phyloP scores from a whole-genome alignment of 495 filamentous ascomycete species.

The Penicillium nucicola region DNA sequence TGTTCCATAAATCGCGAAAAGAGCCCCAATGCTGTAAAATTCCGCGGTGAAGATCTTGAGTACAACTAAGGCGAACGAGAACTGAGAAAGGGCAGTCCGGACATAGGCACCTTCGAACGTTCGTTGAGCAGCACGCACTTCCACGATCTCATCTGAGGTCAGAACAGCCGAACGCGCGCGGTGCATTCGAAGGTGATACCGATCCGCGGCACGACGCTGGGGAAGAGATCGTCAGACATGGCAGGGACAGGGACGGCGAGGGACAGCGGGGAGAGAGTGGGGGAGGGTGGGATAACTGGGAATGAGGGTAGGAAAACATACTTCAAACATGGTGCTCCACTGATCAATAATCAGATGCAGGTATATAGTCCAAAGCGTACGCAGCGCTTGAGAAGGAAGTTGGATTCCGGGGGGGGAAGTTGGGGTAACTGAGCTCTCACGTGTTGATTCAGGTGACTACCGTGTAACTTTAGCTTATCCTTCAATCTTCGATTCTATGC shows the following conservation, averaged over 20 bases:
- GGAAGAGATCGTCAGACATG: slow-evolving; percentile 3
- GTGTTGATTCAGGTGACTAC: background rate
- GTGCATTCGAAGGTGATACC: slow-evolving; percentile 67
- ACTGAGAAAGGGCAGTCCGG: slow-evolving; percentile 88
- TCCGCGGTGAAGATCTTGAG: slow-evolving; percentile 94
- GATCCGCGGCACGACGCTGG: slow-evolving; percentile 47
- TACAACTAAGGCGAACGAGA: slow-evolving; percentile 90
- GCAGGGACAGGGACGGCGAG: background rate
- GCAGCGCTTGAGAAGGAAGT: background rate
- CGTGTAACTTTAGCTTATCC: too few relatives aligned
- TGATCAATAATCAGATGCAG: too few relatives aligned
- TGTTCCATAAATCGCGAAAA: slow-evolving; percentile 88
- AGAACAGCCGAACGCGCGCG: slow-evolving; percentile 80
- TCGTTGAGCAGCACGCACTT: slow-evolving; percentile 89
- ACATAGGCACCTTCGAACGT: slow-evolving; percentile 98
- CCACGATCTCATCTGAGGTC: slow-evolving; percentile 79
- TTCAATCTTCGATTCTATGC: too few relatives aligned
- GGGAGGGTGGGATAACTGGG: background rate
- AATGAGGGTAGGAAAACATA: slow-evolving; percentile 11
- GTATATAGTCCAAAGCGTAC: too few relatives aligned
- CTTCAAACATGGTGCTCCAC: slow-evolving; percentile 33
- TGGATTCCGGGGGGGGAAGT: background rate
- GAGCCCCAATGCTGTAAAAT: slow-evolving; percentile 89
- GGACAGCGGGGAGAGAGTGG: slow-evolving; percentile 2
- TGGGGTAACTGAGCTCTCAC: slow-evolving; percentile 14